These are phyloP conservation scores for Flaveria trinervia DNA, from an alignment of 129 eudicot genomes.

Conservation along the genomic window DNA sequence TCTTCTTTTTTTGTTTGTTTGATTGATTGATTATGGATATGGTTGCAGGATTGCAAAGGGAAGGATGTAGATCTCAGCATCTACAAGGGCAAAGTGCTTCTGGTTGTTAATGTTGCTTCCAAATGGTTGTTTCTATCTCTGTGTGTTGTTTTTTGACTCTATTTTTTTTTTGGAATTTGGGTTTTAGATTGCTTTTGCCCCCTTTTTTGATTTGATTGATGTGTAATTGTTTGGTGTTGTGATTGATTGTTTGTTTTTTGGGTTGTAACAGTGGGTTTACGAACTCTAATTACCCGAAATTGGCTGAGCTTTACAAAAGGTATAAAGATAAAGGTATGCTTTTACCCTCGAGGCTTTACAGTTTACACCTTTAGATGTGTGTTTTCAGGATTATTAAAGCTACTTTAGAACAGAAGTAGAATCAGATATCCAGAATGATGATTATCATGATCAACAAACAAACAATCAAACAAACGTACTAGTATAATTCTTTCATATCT, in stretches of 20 bases:
- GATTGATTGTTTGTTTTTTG: constrained; percentile 11
- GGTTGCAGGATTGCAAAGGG: constrained; percentile 65
- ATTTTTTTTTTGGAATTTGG: neutral
- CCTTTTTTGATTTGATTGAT: neutral
- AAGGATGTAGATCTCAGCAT: constrained; percentile 72
- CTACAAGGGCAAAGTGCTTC: constrained; percentile 80
- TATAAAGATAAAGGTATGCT: constrained; percentile 70
- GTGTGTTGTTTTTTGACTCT: neutral
- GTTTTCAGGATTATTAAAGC: neutral
- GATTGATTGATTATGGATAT: neutral
- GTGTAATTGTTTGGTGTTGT: neutral
- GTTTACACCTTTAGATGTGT: neutral
- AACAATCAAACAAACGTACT: no score
- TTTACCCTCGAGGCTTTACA: neutral
- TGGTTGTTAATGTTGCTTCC: constrained; percentile 95
- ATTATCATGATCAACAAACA: no score
- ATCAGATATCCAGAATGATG: neutral
- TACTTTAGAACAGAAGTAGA: no score
- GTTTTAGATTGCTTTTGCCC: neutral
- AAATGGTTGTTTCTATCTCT: constrained; percentile 53
- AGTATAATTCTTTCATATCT: no score
- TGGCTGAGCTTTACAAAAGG: constrained; percentile 68
- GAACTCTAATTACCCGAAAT: constrained; percentile 63
- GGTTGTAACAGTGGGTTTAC: constrained; percentile 74
- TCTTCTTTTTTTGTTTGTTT: constrained; percentile 11